Percentiles rank a stretch among this genome's conserved stretches.
These are phyloP conservation scores for Breviolum minutum DNA, from an alignment of 73 alveolate species.

Conservation along the genomic window DNA sequence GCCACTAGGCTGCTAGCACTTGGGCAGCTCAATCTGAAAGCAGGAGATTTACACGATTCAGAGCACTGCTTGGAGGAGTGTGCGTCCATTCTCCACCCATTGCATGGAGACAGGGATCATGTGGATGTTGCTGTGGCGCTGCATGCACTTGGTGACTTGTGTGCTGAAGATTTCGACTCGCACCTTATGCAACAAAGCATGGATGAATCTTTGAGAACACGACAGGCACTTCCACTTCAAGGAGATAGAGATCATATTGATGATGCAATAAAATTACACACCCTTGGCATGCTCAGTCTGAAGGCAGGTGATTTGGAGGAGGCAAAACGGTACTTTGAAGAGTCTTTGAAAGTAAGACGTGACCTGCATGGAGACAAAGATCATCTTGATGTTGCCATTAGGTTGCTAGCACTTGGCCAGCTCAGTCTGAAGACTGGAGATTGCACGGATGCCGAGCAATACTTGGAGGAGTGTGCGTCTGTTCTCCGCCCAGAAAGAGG, in stretches of 20 bases:
- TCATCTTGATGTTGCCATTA: not conserved
- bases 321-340: not conserved
- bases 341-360: not conserved
- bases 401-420: not conserved
- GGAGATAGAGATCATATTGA: not conserved
- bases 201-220: no score
- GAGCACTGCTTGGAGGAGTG: no score
- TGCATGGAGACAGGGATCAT: no score
- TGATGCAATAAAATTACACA: not conserved
- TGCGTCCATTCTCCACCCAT: no score
- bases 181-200: no score
- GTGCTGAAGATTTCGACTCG: no score
- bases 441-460: not conserved
- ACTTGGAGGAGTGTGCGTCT: not conserved
- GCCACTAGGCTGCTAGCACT: no score
- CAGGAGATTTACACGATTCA: no score
- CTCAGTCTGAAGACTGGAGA: not conserved
- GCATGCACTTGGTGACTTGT: no score
- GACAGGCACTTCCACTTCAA: no score
- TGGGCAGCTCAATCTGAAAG: no score
- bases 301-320: not conserved
- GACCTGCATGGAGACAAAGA: not conserved
- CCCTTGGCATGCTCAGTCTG: not conserved
- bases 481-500: not conserved
- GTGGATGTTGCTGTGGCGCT: no score